phyloP scores from a whole-genome alignment of 2,329 filamentous ascomycete species.

The Ascochyta koolunga region DNA sequence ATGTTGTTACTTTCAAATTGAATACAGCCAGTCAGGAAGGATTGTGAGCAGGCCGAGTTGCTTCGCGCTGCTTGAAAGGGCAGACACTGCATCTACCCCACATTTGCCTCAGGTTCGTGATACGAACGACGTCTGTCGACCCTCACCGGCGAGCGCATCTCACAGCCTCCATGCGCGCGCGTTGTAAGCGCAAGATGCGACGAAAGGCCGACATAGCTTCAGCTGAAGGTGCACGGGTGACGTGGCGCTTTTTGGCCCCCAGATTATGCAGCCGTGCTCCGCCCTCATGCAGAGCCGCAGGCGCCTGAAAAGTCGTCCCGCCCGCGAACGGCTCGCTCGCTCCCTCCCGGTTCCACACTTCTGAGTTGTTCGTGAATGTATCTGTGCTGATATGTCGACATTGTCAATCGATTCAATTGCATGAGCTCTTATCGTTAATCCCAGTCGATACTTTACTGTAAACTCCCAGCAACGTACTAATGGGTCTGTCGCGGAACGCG shows the following conservation, averaged over 20 bases:
- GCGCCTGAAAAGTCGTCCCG: slow-evolving; percentile 23
- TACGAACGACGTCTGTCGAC: not conserved
- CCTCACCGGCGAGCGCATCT: not conserved
- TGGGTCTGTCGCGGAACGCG: slow-evolving; percentile 6
- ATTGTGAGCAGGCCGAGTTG: not conserved
- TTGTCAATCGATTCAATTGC: no score
- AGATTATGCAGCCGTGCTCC: slow-evolving; percentile 22
- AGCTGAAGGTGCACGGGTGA: slow-evolving; percentile 24
- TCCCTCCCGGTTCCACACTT: slow-evolving; percentile 7
- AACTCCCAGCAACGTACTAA: not conserved
- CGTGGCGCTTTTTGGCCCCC: slow-evolving; percentile 28
- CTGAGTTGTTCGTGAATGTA: not conserved
- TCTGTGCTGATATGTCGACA: not conserved
- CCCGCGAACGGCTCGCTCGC: slow-evolving; percentile 15
- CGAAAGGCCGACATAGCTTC: slow-evolving; percentile 12
- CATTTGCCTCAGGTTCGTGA: slow-evolving; percentile 2
- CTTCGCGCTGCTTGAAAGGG: not conserved
- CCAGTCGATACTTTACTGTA: not conserved
- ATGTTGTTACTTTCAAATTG: no score
- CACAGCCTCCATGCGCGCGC: slow-evolving; percentile 19
- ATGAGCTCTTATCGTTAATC: no score
- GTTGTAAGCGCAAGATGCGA: slow-evolving; percentile 16
- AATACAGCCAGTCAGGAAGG: not conserved
- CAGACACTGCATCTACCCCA: not conserved
- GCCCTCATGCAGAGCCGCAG: slow-evolving; percentile 30